Evolutionary conservation across 306 rosid genomes (phyloP).

Genomic region (Bauhinia variegata): DNA sequence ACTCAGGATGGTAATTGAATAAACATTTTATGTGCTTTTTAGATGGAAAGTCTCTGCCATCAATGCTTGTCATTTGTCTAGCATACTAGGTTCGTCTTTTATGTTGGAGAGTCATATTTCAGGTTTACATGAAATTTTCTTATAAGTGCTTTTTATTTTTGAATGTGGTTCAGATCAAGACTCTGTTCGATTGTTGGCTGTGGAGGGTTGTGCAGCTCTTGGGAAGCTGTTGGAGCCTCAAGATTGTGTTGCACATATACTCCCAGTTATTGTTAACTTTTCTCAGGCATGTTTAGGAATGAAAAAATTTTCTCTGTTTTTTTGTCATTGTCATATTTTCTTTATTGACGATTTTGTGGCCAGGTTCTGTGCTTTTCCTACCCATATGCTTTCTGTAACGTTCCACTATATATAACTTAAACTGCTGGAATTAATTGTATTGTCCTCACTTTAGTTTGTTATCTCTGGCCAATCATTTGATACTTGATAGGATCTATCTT

Average conservation of each 20-base stretch:
- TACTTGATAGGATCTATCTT: not conserved
- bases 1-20: constrained; percentile 81
- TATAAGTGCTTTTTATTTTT: constrained; percentile 15
- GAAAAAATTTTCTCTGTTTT: too few relatives aligned
- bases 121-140: not conserved
- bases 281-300: constrained; percentile 73
- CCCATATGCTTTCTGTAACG: constrained; percentile 7
- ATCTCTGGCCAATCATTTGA: not conserved
- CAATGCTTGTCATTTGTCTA: constrained; percentile 17
- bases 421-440: not conserved
- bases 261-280: constrained; percentile 92
- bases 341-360: constrained; percentile 8
- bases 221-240: constrained; percentile 94
- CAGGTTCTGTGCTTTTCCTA: constrained; percentile 4
- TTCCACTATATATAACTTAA: not conserved
- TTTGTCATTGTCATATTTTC: too few relatives aligned
- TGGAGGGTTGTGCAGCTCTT: constrained; percentile 96
- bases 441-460: not conserved
- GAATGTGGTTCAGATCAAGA: constrained; percentile 78
- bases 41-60: constrained; percentile 9
- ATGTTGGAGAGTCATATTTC: constrained; percentile 25
- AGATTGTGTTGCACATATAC: constrained; percentile 92
- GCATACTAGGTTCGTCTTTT: constrained; percentile 4
- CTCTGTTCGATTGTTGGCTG: constrained; percentile 93
- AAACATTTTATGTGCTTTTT: constrained; percentile 15